phyloP scores from a whole-genome alignment of 257 asterid species.

The Solanum appendiculatum region DNA sequence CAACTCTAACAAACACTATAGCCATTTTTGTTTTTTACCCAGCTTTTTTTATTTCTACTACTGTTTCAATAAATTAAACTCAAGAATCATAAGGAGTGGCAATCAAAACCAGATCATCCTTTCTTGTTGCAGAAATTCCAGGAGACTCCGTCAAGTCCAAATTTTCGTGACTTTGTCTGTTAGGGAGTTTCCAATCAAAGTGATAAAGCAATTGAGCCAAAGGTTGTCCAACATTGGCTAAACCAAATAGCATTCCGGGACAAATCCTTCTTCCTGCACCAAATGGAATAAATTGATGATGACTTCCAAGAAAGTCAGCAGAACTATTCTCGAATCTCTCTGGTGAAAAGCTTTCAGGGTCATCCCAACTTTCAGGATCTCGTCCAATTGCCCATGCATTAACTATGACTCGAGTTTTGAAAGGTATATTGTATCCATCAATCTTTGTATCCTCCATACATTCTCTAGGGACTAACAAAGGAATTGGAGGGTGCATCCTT shows the following conservation, averaged over 20 bases:
- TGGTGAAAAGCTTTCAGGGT: slow-evolving; percentile 6
- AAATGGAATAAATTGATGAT: slow-evolving; percentile 12
- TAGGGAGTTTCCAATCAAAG: slow-evolving; percentile 13
- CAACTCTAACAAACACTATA: no score
- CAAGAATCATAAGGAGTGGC: neutral
- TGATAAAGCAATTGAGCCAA: slow-evolving; percentile 8
- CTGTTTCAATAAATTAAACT: neutral
- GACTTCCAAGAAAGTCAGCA: slow-evolving; percentile 2
- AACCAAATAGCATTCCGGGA: slow-evolving; percentile 5
- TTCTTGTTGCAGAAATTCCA: slow-evolving; percentile 1
- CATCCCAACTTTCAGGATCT: slow-evolving; percentile 10
- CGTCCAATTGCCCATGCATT: slow-evolving; percentile 18
- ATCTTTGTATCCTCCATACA: slow-evolving; percentile 8
- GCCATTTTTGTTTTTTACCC: neutral
- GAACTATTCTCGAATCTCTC: slow-evolving; percentile 10
- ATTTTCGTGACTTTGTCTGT: neutral
- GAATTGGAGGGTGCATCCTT: slow-evolving; percentile 14
- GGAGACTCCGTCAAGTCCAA: neutral
- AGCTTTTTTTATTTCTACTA: no score
- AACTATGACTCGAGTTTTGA: slow-evolving; percentile 4
- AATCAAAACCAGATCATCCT: slow-evolving; percentile 6
- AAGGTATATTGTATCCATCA: neutral
- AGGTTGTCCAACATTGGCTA: slow-evolving; percentile 4
- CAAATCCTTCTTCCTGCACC: slow-evolving; percentile 13
- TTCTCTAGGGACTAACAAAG: slow-evolving; percentile 9